A percentile compares a stretch with the other conserved stretches of the same genome.
These are phyloP conservation scores for Chimonanthus praecox DNA, from an alignment of 164 flowering plant species.

Conservation along the genomic window DNA sequence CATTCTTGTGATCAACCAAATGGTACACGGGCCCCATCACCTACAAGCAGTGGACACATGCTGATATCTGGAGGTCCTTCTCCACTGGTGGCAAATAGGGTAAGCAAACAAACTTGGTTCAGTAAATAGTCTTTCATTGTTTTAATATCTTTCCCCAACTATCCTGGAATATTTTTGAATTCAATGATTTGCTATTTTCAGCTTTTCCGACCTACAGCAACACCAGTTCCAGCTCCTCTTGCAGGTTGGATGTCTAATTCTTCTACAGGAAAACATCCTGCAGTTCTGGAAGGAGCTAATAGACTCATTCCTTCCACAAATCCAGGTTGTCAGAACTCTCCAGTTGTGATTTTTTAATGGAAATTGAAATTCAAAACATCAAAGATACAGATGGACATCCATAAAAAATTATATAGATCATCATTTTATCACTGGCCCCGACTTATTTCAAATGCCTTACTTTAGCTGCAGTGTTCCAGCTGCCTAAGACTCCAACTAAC, in stretches of 20 bases:
- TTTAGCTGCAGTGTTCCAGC: conserved; percentile 26
- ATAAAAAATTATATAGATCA: not conserved
- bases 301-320: conserved; percentile 28
- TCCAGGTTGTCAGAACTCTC: conserved; percentile 27
- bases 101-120: conserved; percentile 2
- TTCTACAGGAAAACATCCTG: conserved; percentile 29
- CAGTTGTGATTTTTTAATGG: not conserved
- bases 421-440: not conserved
- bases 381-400: too few species aligned
- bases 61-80: conserved; percentile 30
- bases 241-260: conserved; percentile 41
- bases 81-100: conserved; percentile 34
- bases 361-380: not conserved
- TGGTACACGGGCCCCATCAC: conserved; percentile 45
- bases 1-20: conserved; percentile 48
- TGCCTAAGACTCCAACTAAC: conserved; percentile 66
- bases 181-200: conserved; percentile 11
- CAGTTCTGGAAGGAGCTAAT: conserved; percentile 10
- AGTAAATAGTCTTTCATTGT: not conserved
- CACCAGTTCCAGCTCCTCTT: conserved; percentile 31
- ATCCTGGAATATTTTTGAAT: conserved; percentile 2
- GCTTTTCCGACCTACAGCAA: conserved; percentile 39
- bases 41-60: conserved; percentile 31
- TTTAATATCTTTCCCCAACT: not conserved
- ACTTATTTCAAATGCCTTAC: conserved; percentile 4